Percentiles rank a stretch among this genome's conserved stretches.
These are phyloP conservation scores for Calonectria pseudoreteaudii DNA, from an alignment of 2,329 filamentous ascomycete species.

Conservation along the genomic window DNA sequence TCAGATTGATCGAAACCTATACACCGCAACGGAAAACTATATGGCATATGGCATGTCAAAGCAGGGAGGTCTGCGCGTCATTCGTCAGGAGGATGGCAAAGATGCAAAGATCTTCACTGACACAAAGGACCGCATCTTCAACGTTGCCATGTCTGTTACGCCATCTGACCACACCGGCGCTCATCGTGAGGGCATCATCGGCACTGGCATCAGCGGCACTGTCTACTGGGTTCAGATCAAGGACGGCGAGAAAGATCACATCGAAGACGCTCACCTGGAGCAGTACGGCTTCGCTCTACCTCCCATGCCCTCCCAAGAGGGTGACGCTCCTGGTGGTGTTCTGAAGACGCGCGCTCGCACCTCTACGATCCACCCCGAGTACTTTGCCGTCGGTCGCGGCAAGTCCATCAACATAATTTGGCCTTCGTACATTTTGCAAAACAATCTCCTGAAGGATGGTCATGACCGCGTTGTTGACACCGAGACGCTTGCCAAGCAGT, in stretches of 20 bases:
- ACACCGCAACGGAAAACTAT: slow-evolving; percentile 88
- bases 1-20: slow-evolving; percentile 93
- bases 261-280: slow-evolving; percentile 83
- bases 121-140: slow-evolving; percentile 94
- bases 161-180: slow-evolving; percentile 65
- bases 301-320: slow-evolving; percentile 85
- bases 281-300: slow-evolving; percentile 90
- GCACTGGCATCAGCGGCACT: slow-evolving; percentile 92
- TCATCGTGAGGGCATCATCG: slow-evolving; percentile 85
- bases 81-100: slow-evolving; percentile 91
- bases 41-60: slow-evolving; percentile 96
- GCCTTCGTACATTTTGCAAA: slow-evolving; percentile 72
- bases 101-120: slow-evolving; percentile 93
- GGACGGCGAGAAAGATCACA: slow-evolving; percentile 80
- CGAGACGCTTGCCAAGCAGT: slow-evolving; percentile 87
- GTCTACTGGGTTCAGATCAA: slow-evolving; percentile 95
- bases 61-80: slow-evolving; percentile 91
- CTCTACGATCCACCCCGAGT: slow-evolving; percentile 89
- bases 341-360: slow-evolving; percentile 95
- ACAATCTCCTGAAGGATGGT: slow-evolving; percentile 72
- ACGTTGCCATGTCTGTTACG: slow-evolving; percentile 83
- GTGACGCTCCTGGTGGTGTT: slow-evolving; percentile 90
- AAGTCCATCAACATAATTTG: slow-evolving; percentile 95
- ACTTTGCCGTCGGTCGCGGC: slow-evolving; percentile 94
- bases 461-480: slow-evolving; percentile 82